A percentile compares a stretch with the other conserved stretches of the same genome.
Conservation (phyloP, 2,329 filamentous ascomycete species). For the Xylaria sp. region DNA sequence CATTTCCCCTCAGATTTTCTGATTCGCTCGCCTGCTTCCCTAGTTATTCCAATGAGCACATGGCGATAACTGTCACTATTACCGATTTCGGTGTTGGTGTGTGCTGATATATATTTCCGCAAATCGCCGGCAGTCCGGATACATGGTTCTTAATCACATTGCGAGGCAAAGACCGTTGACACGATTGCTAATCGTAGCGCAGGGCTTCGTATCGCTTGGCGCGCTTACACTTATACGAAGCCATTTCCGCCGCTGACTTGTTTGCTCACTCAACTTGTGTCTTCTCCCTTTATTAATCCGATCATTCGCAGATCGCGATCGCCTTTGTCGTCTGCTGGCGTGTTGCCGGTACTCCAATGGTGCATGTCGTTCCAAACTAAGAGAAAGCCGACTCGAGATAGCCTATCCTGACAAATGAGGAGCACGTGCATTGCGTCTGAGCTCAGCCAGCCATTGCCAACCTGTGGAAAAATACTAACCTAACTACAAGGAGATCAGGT, state of each 20-base stretch:
- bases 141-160: slow-evolving; percentile 1
- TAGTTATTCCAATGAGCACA: background rate
- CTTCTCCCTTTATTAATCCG: background rate
- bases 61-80: slow-evolving; percentile 4
- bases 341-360: background rate
- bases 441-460: background rate
- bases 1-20: background rate
- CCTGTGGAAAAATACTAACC: background rate
- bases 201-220: slow-evolving; percentile 21
- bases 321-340: background rate
- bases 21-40: slow-evolving; percentile 8
- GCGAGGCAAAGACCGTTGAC: slow-evolving; percentile 22
- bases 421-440: slow-evolving; percentile 8
- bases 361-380: background rate
- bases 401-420: slow-evolving; percentile 18
- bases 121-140: slow-evolving; percentile 16
- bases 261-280: slow-evolving; percentile 5
- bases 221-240: slow-evolving; percentile 17
- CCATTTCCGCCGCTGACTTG: slow-evolving; percentile 27
- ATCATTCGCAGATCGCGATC: background rate
- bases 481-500: slow-evolving; percentile 3
- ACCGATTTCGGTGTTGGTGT: background rate
- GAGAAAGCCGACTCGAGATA: slow-evolving; percentile 1
- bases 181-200: slow-evolving; percentile 31
- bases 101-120: slow-evolving; percentile 12